Conservation (phyloP, 2,329 filamentous ascomycete species). For the Aspergillus tubingensis region DNA sequence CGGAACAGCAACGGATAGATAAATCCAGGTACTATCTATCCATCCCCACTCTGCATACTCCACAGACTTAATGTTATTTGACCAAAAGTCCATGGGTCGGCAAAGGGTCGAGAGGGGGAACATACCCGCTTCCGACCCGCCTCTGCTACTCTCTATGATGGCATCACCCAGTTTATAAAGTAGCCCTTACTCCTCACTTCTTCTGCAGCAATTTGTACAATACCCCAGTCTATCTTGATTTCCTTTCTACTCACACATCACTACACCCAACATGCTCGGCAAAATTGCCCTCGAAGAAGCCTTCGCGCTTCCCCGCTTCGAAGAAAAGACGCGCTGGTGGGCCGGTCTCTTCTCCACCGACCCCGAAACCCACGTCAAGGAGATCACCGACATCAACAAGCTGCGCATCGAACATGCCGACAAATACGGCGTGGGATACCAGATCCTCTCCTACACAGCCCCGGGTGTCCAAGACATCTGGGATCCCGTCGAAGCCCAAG, state of each 20-base stretch:
- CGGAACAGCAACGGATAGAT: not conserved
- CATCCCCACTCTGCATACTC: too few species aligned
- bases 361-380: slow-evolving; percentile 58
- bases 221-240: not conserved
- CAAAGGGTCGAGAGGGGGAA: slow-evolving; percentile 5
- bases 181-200: not conserved
- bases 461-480: slow-evolving; percentile 53
- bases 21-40: too few species aligned
- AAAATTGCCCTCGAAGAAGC: slow-evolving; percentile 66
- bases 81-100: not conserved
- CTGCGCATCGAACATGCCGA: slow-evolving; percentile 48
- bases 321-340: slow-evolving; percentile 63
- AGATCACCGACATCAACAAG: slow-evolving; percentile 55
- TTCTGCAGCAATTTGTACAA: not conserved
- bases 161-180: not conserved
- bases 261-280: slow-evolving; percentile 51
- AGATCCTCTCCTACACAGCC: slow-evolving; percentile 52
- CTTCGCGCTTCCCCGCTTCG: slow-evolving; percentile 60
- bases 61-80: too few species aligned
- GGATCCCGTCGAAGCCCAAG: slow-evolving; percentile 47
- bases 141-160: not conserved
- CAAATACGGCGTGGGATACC: slow-evolving; percentile 50
- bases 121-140: slow-evolving; percentile 9
- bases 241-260: not conserved
- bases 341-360: slow-evolving; percentile 62